These are phyloP conservation scores for Aspergillus panamensis DNA, from an alignment of 495 filamentous ascomycete species.

Conservation along the genomic window DNA sequence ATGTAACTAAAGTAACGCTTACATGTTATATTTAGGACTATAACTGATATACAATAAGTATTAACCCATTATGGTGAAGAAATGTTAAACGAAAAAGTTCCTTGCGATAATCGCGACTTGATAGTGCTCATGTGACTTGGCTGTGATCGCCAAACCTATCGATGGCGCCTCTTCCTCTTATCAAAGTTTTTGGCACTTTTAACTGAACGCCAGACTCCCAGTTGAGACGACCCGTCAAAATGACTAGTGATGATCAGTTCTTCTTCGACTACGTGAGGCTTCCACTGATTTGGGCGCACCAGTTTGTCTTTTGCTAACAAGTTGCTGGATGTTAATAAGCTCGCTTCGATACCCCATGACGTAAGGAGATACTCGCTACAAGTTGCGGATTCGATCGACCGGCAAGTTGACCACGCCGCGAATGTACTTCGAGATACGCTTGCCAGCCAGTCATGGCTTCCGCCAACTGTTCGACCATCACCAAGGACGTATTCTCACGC, in stretches of 20 bases:
- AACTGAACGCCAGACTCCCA: not conserved
- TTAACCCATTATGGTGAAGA: too few relatives aligned
- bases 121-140: not conserved
- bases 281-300: not conserved
- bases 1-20: too few relatives aligned
- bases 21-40: too few relatives aligned
- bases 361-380: slow-evolving; percentile 60
- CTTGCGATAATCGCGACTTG: not conserved
- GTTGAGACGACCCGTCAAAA: slow-evolving; percentile 25
- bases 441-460: slow-evolving; percentile 64
- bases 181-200: slow-evolving; percentile 3
- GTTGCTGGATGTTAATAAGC: slow-evolving; percentile 40
- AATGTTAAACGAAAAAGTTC: too few relatives aligned
- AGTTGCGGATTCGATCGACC: slow-evolving; percentile 74
- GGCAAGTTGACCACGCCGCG: slow-evolving; percentile 68
- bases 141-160: not conserved
- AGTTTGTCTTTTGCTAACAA: slow-evolving; percentile 2
- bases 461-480: slow-evolving; percentile 58
- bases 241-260: slow-evolving; percentile 52
- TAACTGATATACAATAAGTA: too few relatives aligned
- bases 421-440: slow-evolving; percentile 58
- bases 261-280: slow-evolving; percentile 48
- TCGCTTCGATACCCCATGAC: slow-evolving; percentile 68
- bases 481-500: slow-evolving; percentile 47
- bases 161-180: slow-evolving; percentile 4